Percentiles rank a stretch among this genome's conserved stretches.
phyloP scores from a whole-genome alignment of 2,329 filamentous ascomycete species.

The Curvularia verruculosa region DNA sequence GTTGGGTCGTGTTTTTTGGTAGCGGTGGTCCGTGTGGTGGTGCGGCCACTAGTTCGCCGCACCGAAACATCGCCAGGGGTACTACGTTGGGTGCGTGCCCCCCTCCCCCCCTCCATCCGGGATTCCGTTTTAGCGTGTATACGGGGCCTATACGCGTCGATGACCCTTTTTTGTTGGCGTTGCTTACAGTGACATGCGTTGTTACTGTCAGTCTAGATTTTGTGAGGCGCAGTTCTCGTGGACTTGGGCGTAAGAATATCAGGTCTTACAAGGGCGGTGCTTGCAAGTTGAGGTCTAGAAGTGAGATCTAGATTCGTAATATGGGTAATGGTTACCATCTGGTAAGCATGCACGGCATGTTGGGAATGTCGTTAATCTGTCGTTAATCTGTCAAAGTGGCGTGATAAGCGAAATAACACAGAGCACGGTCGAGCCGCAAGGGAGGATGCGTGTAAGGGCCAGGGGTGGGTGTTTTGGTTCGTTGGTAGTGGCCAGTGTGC shows the following conservation, averaged over 20 bases:
- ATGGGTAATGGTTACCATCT: background rate
- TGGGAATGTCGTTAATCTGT: background rate
- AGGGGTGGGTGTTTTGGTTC: background rate
- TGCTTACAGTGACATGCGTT: background rate
- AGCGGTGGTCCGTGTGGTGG: background rate
- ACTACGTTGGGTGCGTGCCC: background rate
- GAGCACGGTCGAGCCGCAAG: background rate
- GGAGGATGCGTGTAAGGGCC: background rate
- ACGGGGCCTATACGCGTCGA: background rate
- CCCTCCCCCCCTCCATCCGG: background rate
- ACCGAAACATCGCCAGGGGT: background rate
- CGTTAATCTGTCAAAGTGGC: background rate
- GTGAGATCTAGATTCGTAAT: background rate
- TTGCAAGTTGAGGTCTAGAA: too few relatives aligned
- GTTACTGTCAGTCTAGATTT: too few relatives aligned
- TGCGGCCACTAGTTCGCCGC: background rate
- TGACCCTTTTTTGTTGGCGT: background rate
- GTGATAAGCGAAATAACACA: background rate
- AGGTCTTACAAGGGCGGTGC: too few relatives aligned
- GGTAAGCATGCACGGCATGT: background rate
- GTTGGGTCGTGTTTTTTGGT: background rate
- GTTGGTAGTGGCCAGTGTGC: background rate
- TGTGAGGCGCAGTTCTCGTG: too few relatives aligned
- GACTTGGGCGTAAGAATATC: too few relatives aligned
- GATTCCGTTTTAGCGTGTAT: background rate